A percentile compares a stretch with the other conserved stretches of the same genome.
Conservation (phyloP, 495 filamentous ascomycete genomes). For the Cercophora sp. region DNA sequence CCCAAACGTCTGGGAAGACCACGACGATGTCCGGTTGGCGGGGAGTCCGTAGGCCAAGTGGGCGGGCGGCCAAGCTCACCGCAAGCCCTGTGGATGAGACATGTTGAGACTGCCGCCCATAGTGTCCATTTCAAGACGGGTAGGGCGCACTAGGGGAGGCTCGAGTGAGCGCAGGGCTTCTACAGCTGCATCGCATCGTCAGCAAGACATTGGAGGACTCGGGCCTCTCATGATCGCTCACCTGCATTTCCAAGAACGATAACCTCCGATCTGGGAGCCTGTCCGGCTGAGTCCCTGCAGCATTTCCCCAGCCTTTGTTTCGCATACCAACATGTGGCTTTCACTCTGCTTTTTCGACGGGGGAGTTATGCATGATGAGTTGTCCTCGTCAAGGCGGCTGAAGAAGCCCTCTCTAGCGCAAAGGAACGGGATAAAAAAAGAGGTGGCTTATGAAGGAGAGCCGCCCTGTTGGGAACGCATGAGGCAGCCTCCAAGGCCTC, state of each 20-base stretch:
- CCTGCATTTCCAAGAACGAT: no score
- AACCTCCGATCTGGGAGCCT: conserved; percentile 2
- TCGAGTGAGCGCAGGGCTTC: no score
- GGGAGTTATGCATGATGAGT: no score
- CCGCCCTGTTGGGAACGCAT: background rate
- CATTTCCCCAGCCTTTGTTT: background rate
- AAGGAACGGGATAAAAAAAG: conserved; percentile 12
- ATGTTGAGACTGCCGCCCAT: no score
- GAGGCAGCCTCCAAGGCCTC: no score
- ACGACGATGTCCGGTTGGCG: conserved; percentile 7
- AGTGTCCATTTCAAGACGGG: background rate
- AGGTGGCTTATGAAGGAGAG: background rate
- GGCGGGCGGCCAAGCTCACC: background rate
- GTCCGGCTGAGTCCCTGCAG: conserved; percentile 16
- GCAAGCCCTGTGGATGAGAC: conserved; percentile 10
- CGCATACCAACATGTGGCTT: no score
- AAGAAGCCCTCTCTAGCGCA: background rate
- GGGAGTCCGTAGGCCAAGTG: background rate
- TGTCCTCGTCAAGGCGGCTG: no score
- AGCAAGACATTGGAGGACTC: no score
- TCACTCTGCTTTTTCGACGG: no score
- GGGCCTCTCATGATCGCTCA: no score
- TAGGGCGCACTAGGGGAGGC: no score
- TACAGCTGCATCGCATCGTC: no score
- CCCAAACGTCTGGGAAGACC: background rate